Base-by-base conservation (phyloP, 495 filamentous ascomycete genomes). In the Rhypophila decipiens region DNA sequence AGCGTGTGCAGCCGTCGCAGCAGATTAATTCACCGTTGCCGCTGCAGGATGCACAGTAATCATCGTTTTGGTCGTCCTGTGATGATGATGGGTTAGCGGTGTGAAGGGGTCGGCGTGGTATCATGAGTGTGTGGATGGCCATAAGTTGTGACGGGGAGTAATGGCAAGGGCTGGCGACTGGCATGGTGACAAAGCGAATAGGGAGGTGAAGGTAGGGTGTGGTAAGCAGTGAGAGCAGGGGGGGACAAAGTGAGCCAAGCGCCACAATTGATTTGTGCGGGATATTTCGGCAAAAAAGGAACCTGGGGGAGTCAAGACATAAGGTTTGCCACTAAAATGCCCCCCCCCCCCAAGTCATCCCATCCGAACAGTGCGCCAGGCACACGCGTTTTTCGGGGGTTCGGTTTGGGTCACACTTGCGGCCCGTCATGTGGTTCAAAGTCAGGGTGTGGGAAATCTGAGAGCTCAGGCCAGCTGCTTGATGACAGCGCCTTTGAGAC, bases 1-100 rank as follows among this genome's bases (percentile, higher is more conserved):
- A 85, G 38, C 85, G 80, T 15, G 78, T 75, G 69, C 93, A 98
- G 39, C 84, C 85, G 64, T 97, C 93, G 64, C 93, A 98, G 68
- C 91, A 96, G 47, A 97, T 70, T 21, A 98, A 71, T 43, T 84
- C 74, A n/a, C 93, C 93, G 44, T 78, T 83, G 34, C 82, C 80
- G 53, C 83, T 79, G 66, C 93, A 98, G 9, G 88, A 75, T 40
- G 78, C 76, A 67, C 93, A 98, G 56, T 83, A 80, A 55, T 98
- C 93, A 53, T 88, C 86, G 60, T 95, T 95, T n/a, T n/a, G n/a
- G 40, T 94, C 86, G 55, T 85, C 78, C 69, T 82, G 70, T 49
- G 47, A 39, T 39, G 17, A 35, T 17, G 53, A 45, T 54, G 48
- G 45, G 57, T 60, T 43, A 60, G 57, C 51, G 49, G 55, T 35